Conservation (phyloP, 1,139 yeast species). For the Scheffersomyces insectosa region DNA sequence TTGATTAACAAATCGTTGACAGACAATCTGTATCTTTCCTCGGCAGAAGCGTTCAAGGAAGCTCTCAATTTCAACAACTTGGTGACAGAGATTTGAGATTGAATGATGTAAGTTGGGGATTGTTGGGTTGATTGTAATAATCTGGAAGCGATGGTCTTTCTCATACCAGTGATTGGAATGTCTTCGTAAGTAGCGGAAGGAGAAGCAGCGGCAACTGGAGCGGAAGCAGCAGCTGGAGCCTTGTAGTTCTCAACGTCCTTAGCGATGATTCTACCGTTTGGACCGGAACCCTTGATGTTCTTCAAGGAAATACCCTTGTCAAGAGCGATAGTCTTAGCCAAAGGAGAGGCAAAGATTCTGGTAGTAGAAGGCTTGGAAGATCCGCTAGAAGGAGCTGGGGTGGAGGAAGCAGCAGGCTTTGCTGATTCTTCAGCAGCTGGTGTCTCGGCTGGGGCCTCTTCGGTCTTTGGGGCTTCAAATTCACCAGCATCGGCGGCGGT, state of each 20-base stretch:
- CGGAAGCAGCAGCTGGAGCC: slow-evolving; percentile 44
- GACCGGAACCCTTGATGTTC: slow-evolving; percentile 89
- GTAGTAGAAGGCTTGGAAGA: slow-evolving; percentile 33
- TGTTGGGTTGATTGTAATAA: slow-evolving; percentile 80
- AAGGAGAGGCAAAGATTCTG: slow-evolving; percentile 91
- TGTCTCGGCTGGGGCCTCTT: slow-evolving; percentile 28
- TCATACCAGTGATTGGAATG: slow-evolving; percentile 86
- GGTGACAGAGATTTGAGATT: slow-evolving; percentile 81
- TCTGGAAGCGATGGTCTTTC: slow-evolving; percentile 91
- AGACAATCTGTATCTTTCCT: slow-evolving; percentile 87
- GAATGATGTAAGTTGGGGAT: slow-evolving; percentile 90
- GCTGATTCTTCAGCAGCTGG: slow-evolving; percentile 33
- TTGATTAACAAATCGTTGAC: slow-evolving; percentile 93
- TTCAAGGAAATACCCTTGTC: slow-evolving; percentile 89
- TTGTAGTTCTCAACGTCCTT: slow-evolving; percentile 79
- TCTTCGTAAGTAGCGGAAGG: slow-evolving; percentile 69
- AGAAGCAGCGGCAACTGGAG: slow-evolving; percentile 51
- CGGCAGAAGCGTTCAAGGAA: slow-evolving; percentile 80
- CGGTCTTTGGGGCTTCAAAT: slow-evolving; percentile 39
- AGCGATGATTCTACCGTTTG: slow-evolving; percentile 90
- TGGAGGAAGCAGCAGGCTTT: slow-evolving; percentile 24
- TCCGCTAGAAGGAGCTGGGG: slow-evolving; percentile 26
- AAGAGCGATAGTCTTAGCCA: slow-evolving; percentile 90
- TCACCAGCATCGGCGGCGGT: slow-evolving; percentile 82
- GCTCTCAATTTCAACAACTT: slow-evolving; percentile 91